Percentiles rank a stretch among this genome's conserved stretches.
Conservation (phyloP, 1,284 basidiomycete species). For the Bjerkandera adusta region DNA sequence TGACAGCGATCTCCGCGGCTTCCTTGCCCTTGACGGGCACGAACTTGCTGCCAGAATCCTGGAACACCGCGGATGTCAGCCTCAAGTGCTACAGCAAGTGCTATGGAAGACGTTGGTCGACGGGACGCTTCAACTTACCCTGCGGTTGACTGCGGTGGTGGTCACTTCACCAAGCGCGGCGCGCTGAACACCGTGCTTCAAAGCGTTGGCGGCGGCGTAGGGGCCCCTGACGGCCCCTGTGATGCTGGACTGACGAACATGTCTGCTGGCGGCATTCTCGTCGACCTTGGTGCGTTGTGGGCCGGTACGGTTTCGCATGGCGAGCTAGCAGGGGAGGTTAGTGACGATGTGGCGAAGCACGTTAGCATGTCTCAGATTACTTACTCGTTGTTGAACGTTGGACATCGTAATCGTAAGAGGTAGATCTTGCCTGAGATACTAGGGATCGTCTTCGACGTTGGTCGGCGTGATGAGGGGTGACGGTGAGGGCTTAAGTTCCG, state of each 20-base stretch:
- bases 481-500: too few species aligned
- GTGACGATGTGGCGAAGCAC: slow-evolving; percentile 16
- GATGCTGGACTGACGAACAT: slow-evolving; percentile 58
- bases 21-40: slow-evolving; percentile 46
- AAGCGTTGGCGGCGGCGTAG: slow-evolving; percentile 27
- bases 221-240: slow-evolving; percentile 42
- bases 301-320: slow-evolving; percentile 39
- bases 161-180: slow-evolving; percentile 73
- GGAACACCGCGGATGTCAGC: slow-evolving; percentile 9
- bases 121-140: slow-evolving; percentile 40
- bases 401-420: slow-evolving; percentile 5
- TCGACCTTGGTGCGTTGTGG: slow-evolving; percentile 61
- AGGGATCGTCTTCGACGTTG: too few species aligned
- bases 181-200: slow-evolving; percentile 47
- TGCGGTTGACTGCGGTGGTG: slow-evolving; percentile 68
- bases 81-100: too few species aligned
- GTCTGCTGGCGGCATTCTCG: slow-evolving; percentile 69
- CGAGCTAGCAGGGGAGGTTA: slow-evolving; percentile 27
- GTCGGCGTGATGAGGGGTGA: background rate
- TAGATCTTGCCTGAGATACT: too few species aligned
- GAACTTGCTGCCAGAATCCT: slow-evolving; percentile 44
- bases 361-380: slow-evolving; percentile 32
- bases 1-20: slow-evolving; percentile 50
- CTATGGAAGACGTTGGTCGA: background rate
- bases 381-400: slow-evolving; percentile 46